These are phyloP conservation scores for Pichia membranifaciens DNA, from an alignment of 805 yeast species.

Conservation along the genomic window DNA sequence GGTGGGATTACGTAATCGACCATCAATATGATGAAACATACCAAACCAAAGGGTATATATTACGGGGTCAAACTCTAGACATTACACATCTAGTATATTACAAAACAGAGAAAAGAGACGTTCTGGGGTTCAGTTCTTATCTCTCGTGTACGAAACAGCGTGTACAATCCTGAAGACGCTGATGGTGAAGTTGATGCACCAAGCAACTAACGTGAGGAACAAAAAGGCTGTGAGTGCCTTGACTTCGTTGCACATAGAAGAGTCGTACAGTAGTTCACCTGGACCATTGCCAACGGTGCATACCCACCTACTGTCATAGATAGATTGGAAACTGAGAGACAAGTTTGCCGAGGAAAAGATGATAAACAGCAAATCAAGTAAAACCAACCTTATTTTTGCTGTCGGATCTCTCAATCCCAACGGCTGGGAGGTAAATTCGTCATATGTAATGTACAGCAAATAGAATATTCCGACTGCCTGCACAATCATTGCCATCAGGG, in stretches of 20 bases:
- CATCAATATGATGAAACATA: too few relatives aligned
- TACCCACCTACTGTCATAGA: constrained; percentile 80
- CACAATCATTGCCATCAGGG: constrained; percentile 87
- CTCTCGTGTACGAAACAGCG: constrained; percentile 33
- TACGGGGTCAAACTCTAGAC: too few relatives aligned
- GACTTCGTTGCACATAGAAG: constrained; percentile 69
- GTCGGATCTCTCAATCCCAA: constrained; percentile 81
- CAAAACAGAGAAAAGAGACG: not conserved
- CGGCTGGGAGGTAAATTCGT: constrained; percentile 90
- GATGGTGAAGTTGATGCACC: constrained; percentile 83
- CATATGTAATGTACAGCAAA: constrained; percentile 75
- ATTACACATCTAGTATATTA: too few relatives aligned
- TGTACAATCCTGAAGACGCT: constrained; percentile 80
- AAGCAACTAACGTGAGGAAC: constrained; percentile 65
- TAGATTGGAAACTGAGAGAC: constrained; percentile 77
- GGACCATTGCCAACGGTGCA: constrained; percentile 34
- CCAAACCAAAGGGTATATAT: too few relatives aligned
- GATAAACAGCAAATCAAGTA: constrained; percentile 80
- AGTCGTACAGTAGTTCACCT: constrained; percentile 27
- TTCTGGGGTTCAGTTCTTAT: constrained; percentile 1
- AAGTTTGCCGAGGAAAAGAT: constrained; percentile 85
- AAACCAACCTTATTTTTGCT: constrained; percentile 72
- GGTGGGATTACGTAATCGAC: too few relatives aligned
- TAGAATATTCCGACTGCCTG: constrained; percentile 75
- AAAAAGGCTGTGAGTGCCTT: constrained; percentile 72